phyloP scores from a whole-genome alignment of 1,139 yeast genomes.

The Saccharomyces hybrid region DNA sequence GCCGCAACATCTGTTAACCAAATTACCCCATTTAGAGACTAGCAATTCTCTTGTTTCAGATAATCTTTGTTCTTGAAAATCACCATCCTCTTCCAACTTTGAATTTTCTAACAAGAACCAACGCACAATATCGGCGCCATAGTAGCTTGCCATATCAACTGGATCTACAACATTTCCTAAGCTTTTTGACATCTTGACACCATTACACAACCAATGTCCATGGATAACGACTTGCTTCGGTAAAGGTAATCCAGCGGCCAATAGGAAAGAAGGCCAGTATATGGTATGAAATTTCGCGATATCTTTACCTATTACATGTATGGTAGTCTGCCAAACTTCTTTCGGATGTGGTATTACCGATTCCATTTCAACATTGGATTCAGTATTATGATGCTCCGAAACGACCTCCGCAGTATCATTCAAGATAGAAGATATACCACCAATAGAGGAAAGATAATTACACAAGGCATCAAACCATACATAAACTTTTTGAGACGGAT shows the following conservation, averaged over 20 bases:
- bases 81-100: slow-evolving; percentile 67
- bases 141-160: slow-evolving; percentile 45
- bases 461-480: slow-evolving; percentile 97
- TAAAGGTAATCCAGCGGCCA: slow-evolving; percentile 68
- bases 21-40: slow-evolving; percentile 77
- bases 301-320: slow-evolving; percentile 88
- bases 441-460: slow-evolving; percentile 72
- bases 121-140: slow-evolving; percentile 69
- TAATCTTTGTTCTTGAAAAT: slow-evolving; percentile 59
- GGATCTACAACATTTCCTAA: slow-evolving; percentile 97
- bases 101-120: slow-evolving; percentile 74
- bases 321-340: slow-evolving; percentile 35
- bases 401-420: slow-evolving; percentile 17
- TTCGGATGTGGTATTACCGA: slow-evolving; percentile 4
- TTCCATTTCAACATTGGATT: slow-evolving; percentile 42
- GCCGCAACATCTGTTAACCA: slow-evolving; percentile 67
- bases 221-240: slow-evolving; percentile 80
- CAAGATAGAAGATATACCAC: slow-evolving; percentile 41
- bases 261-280: slow-evolving; percentile 87
- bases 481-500: slow-evolving; percentile 68
- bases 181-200: slow-evolving; percentile 88
- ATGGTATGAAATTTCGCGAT: slow-evolving; percentile 81
- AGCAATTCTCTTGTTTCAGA: slow-evolving; percentile 53
- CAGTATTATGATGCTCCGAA: slow-evolving; percentile 9
- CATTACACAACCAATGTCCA: slow-evolving; percentile 89